A percentile compares a stretch with the other conserved stretches of the same genome.
phyloP scores from a whole-genome alignment of 805 yeast genomes.

The Blastobotrys robertii region DNA sequence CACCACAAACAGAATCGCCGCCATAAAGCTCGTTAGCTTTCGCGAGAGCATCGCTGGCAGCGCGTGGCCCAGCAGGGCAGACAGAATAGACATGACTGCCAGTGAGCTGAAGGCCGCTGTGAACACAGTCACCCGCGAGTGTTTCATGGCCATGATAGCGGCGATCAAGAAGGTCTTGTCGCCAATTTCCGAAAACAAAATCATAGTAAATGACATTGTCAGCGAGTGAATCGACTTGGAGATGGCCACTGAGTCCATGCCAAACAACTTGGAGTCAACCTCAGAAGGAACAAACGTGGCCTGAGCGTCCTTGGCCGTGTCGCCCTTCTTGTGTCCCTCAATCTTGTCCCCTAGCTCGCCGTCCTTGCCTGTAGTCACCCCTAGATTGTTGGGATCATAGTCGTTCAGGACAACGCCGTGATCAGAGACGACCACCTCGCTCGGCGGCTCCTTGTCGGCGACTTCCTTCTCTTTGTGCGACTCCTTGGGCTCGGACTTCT shows the following conservation, averaged over 20 bases:
- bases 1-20: constrained; percentile 69
- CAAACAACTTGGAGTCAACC: neutral
- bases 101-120: constrained; percentile 78
- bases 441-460: constrained; percentile 14
- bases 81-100: constrained; percentile 81
- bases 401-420: constrained; percentile 28
- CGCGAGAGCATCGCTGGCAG: constrained; percentile 77
- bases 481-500: constrained; percentile 20
- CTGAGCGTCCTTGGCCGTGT: neutral
- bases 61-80: constrained; percentile 87
- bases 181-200: constrained; percentile 90
- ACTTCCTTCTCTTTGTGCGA: constrained; percentile 15
- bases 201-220: constrained; percentile 80
- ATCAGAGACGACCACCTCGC: constrained; percentile 10
- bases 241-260: neutral
- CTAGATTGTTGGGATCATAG: constrained; percentile 28
- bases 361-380: constrained; percentile 22
- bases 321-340: neutral
- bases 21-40: constrained; percentile 68
- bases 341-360: constrained; percentile 7
- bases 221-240: constrained; percentile 39
- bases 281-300: neutral
- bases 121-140: constrained; percentile 76
- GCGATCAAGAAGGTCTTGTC: constrained; percentile 96
- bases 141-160: constrained; percentile 96